Evolutionary conservation across 495 filamentous ascomycete genomes (phyloP).

Genomic region (Polyplosphaeria fusca): DNA sequence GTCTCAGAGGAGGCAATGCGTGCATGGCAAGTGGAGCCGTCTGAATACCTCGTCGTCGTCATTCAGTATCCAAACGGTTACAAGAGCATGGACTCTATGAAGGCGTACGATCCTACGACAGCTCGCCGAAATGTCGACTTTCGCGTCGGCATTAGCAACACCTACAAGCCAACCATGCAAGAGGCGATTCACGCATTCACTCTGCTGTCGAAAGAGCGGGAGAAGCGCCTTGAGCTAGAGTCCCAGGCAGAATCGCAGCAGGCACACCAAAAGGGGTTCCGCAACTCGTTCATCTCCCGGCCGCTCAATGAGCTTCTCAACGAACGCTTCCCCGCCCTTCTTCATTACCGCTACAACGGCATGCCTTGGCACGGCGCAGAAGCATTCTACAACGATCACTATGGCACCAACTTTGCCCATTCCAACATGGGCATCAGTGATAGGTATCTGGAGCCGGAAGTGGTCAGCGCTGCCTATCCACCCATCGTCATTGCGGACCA

Average conservation of each 20-base stretch:
- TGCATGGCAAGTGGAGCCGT: constrained; percentile 67
- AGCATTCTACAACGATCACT: constrained; percentile 49
- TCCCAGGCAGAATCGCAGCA: constrained; percentile 13
- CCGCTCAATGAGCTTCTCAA: constrained; percentile 71
- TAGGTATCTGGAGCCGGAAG: constrained; percentile 41
- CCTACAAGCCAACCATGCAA: constrained; percentile 53
- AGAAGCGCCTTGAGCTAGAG: constrained; percentile 23
- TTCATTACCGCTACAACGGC: constrained; percentile 55
- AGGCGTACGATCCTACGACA: constrained; percentile 24
- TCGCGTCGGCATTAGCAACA: constrained; percentile 52
- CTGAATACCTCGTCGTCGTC: constrained; percentile 74
- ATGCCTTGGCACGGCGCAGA: constrained; percentile 74
- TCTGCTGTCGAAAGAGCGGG: constrained; percentile 28
- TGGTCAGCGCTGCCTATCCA: constrained; percentile 30
- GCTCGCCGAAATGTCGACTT: constrained; percentile 38
- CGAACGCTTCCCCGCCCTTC: constrained; percentile 59
- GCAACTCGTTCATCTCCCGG: constrained; percentile 65
- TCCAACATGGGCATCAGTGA: constrained; percentile 37
- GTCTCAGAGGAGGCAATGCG: constrained; percentile 73
- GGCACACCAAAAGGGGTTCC: constrained; percentile 35
- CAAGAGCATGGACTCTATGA: constrained; percentile 51
- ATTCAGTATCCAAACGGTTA: constrained; percentile 66
- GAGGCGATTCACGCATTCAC: constrained; percentile 55
- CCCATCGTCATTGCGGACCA: constrained; percentile 40
- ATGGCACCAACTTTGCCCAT: constrained; percentile 40